These are phyloP conservation scores for Cutaneotrichosporon curvatum DNA, from an alignment of 1,284 basidiomycete genomes.

Conservation along the genomic window DNA sequence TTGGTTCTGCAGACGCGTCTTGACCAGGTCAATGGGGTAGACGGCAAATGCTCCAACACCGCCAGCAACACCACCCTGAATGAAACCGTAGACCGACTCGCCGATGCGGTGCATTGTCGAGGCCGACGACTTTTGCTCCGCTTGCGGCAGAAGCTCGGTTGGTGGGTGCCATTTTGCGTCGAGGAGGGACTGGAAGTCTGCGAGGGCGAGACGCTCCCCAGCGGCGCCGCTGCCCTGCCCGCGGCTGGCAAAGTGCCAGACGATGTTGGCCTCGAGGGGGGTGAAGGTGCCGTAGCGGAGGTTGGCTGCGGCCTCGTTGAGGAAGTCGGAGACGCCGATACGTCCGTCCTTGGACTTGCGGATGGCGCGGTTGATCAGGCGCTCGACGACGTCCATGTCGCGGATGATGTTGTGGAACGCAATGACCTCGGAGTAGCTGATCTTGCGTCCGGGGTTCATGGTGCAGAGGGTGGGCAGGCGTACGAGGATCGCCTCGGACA, in stretches of 20 bases:
- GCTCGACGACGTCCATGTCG: slow-evolving; percentile 93
- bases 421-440: slow-evolving; percentile 89
- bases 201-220: slow-evolving; percentile 59
- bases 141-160: slow-evolving; percentile 10
- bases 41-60: slow-evolving; percentile 63
- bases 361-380: slow-evolving; percentile 55
- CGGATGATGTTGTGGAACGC: slow-evolving; percentile 73
- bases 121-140: slow-evolving; percentile 11
- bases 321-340: slow-evolving; percentile 54
- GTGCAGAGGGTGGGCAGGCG: slow-evolving; percentile 82
- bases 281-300: slow-evolving; percentile 88
- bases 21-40: slow-evolving; percentile 51
- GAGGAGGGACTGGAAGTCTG: slow-evolving; percentile 82
- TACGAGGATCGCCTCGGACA: slow-evolving; percentile 83
- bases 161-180: slow-evolving; percentile 50
- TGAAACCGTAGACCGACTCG: slow-evolving; percentile 75
- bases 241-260: slow-evolving; percentile 89
- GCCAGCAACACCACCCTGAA: slow-evolving; percentile 84
- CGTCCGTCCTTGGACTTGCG: slow-evolving; percentile 86
- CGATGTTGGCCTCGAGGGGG: slow-evolving; percentile 89
- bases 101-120: slow-evolving; percentile 45
- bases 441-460: slow-evolving; percentile 73
- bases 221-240: slow-evolving; percentile 54
- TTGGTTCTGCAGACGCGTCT: slow-evolving; percentile 96
- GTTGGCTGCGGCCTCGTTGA: slow-evolving; percentile 46